Percentiles rank a stretch among this genome's conserved stretches.
Evolutionary conservation across 2,329 filamentous ascomycete genomes (phyloP).

Genomic region (Colletotrichum sp.): DNA sequence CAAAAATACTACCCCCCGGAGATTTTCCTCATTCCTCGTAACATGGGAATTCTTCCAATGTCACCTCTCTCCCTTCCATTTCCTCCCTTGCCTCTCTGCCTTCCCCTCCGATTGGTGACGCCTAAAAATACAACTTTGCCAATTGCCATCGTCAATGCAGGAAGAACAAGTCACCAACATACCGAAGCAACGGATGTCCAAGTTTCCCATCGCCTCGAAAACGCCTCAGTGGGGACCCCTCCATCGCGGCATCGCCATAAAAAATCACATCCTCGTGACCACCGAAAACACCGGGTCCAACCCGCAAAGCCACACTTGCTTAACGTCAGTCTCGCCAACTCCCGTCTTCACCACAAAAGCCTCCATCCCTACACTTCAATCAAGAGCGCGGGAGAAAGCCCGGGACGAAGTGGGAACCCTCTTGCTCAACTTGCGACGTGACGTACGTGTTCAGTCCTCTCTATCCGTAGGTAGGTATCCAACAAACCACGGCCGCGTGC

Average conservation of each 20-base stretch:
- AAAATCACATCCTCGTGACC: neutral
- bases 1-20: neutral
- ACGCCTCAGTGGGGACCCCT: neutral
- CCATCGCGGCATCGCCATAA: neutral
- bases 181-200: neutral
- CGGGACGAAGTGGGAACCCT: neutral
- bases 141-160: neutral
- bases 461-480: neutral
- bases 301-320: neutral
- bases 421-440: conserved; percentile 10
- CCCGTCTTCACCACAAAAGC: neutral
- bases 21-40: neutral
- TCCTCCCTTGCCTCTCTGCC: neutral
- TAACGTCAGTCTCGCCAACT: neutral
- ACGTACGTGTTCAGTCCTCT: neutral
- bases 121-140: neutral
- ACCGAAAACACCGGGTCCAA: neutral
- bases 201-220: neutral
- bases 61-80: neutral
- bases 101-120: neutral
- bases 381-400: neutral
- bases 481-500: neutral
- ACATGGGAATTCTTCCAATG: neutral
- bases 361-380: neutral
- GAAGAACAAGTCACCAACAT: neutral